Conservation (phyloP, 108 stramenopile species). For the Cyclotella kingstonii region DNA sequence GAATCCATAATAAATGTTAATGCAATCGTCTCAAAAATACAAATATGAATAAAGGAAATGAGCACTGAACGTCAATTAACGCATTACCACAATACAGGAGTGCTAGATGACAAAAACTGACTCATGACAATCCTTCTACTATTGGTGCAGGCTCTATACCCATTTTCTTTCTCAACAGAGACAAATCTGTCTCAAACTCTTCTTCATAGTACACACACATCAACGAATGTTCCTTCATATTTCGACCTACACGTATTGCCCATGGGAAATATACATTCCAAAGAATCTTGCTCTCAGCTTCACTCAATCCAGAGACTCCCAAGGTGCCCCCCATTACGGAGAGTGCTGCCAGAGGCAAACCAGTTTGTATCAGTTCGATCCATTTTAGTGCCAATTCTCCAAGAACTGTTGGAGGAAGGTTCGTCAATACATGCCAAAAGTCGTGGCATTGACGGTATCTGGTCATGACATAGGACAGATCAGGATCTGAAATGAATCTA, state of each 20-base stretch:
- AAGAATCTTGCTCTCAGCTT: conserved; percentile 43
- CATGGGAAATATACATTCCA: conserved; percentile 74
- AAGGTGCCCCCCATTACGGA: conserved; percentile 62
- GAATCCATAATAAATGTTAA: no score
- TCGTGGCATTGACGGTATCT: conserved; percentile 96
- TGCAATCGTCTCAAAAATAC: no score
- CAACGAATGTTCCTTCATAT: conserved; percentile 29
- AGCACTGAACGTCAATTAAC: no score
- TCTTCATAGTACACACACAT: conserved; percentile 84
- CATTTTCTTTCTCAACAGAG: conserved; percentile 58
- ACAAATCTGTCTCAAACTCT: conserved; percentile 77
- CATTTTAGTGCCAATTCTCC: conserved; percentile 97
- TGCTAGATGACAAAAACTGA: not conserved
- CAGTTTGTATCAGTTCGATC: conserved; percentile 95
- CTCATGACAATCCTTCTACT: no score
- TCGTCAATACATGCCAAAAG: conserved; percentile 92
- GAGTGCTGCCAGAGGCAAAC: conserved; percentile 87
- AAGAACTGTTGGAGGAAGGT: conserved; percentile 90
- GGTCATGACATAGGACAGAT: conserved; percentile 91
- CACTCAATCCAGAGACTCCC: conserved; percentile 25
- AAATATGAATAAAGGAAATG: no score
- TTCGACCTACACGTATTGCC: conserved; percentile 50
- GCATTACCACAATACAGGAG: not conserved
- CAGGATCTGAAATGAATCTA: conserved; percentile 66
- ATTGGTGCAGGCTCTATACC: conserved; percentile 67